A percentile compares a stretch with the other conserved stretches of the same genome.
Evolutionary conservation across 2,329 filamentous ascomycete species (phyloP).

Genomic region (Conoideocrella luteorostrata): DNA sequence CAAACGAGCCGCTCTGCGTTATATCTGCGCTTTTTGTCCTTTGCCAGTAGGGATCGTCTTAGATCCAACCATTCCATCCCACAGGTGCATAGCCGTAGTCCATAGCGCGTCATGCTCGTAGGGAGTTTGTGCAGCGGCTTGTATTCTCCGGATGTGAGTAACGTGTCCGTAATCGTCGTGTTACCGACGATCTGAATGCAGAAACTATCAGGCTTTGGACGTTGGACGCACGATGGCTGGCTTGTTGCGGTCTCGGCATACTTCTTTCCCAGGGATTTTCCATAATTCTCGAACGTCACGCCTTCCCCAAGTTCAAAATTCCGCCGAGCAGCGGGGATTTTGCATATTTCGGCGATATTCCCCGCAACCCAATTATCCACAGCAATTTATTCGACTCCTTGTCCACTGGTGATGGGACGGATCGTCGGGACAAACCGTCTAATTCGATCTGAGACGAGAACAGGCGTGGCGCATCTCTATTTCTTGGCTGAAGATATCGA

Average conservation of each 20-base stretch:
- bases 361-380: neutral
- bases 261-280: neutral
- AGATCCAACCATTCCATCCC: neutral
- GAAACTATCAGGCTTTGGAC: neutral
- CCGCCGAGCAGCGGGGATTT: neutral
- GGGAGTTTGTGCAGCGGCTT: conserved; percentile 5
- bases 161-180: neutral
- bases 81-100: conserved; percentile 3
- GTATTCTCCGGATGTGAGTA: neutral
- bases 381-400: neutral
- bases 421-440: neutral
- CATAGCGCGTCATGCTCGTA: neutral
- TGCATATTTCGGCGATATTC: neutral
- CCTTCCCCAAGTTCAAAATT: neutral
- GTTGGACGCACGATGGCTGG: neutral
- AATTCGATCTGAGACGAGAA: neutral
- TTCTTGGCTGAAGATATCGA: neutral
- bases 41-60: neutral
- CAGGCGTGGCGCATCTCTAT: neutral
- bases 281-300: neutral
- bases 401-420: neutral
- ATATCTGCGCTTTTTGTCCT: neutral
- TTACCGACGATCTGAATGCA: neutral
- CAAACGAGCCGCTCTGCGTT: conserved; percentile 5
- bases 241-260: neutral